phyloP scores from a whole-genome alignment of 371 early-diverging fungal species.

The Cokeromyces recurvatus region DNA sequence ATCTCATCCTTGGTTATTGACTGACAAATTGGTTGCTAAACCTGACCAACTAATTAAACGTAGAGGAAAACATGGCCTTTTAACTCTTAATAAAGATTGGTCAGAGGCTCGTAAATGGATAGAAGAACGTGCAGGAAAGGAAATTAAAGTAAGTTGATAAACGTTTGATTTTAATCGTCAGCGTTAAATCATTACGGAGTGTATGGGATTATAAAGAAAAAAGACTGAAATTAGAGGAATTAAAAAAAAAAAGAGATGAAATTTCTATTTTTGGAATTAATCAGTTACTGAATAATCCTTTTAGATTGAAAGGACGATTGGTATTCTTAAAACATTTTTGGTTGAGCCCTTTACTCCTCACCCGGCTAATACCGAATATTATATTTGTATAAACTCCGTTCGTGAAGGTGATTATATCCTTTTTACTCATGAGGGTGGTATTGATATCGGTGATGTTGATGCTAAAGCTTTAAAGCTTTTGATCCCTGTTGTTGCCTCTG shows the following conservation, averaged over 20 bases:
- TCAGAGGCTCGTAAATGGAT: constrained; percentile 85
- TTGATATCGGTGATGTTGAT: constrained; percentile 98
- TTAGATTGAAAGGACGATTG: constrained; percentile 80
- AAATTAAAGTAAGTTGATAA: constrained; percentile 65
- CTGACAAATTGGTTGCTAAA: constrained; percentile 87
- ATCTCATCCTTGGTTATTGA: constrained; percentile 82
- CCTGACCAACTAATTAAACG: constrained; percentile 98
- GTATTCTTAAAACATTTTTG: constrained; percentile 89
- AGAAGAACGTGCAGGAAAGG: constrained; percentile 77
- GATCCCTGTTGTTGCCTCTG: constrained; percentile 58
- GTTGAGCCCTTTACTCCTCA: constrained; percentile 97
- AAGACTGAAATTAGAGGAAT: neutral
- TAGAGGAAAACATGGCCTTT: constrained; percentile 91
- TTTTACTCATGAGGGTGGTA: constrained; percentile 97
- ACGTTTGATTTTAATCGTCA: too few species aligned
- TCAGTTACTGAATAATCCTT: too few species aligned
- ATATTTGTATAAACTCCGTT: constrained; percentile 93
- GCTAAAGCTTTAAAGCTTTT: constrained; percentile 87
- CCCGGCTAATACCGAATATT: constrained; percentile 88
- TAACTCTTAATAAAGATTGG: constrained; percentile 90
- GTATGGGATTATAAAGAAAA: neutral
- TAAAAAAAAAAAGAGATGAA: constrained; percentile 10
- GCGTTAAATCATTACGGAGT: too few species aligned
- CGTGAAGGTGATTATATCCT: constrained; percentile 94
- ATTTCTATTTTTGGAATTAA: constrained; percentile 7